A percentile compares a stretch with the other conserved stretches of the same genome.
Conservation (phyloP, 768 basidiomycete species). For the Mycena vitilis region DNA sequence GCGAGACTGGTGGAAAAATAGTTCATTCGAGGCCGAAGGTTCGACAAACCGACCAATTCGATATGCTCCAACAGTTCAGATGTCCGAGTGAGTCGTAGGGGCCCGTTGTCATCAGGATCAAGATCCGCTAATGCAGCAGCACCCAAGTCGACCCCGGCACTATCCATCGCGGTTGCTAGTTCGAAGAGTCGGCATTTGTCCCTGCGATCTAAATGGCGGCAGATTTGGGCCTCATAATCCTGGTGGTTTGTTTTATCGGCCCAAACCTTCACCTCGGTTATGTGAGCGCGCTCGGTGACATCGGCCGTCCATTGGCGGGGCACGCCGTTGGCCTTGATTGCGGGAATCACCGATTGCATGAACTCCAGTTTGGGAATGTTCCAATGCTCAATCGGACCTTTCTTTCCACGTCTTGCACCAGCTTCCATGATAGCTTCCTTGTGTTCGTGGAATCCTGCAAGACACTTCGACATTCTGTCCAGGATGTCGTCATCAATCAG, state of each 20-base stretch:
- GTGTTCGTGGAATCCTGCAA: neutral
- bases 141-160: neutral
- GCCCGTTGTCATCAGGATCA: neutral
- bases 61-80: neutral
- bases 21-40: neutral
- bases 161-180: neutral
- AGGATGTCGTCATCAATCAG: neutral
- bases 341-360: neutral
- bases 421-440: conserved; percentile 1
- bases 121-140: too few relatives aligned
- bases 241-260: neutral
- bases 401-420: neutral
- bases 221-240: neutral
- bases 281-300: neutral
- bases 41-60: neutral
- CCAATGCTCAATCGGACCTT: conserved; percentile 1
- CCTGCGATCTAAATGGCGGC: neutral
- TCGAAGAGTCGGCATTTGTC: neutral
- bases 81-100: neutral
- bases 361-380: neutral
- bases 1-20: neutral
- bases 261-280: neutral
- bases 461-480: neutral
- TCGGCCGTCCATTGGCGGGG: neutral
- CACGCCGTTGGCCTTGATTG: neutral